Evolutionary conservation across 805 yeast species (phyloP).

Genomic region (Saturnispora sanitii): DNA sequence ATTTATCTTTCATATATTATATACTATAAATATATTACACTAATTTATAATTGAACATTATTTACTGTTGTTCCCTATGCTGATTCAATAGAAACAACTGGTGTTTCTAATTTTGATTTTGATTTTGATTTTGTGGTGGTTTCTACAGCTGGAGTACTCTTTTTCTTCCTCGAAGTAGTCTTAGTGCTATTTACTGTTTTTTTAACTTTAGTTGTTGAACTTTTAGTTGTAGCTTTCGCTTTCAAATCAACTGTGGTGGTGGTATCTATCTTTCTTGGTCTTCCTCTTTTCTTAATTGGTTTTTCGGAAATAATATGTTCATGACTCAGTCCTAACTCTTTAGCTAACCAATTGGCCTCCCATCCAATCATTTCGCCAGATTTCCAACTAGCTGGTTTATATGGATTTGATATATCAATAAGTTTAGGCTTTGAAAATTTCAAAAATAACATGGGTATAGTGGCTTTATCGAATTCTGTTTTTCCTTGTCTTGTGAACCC

Average conservation of each 20-base stretch:
- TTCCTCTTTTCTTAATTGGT: background rate
- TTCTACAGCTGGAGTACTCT: no score
- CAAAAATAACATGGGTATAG: slow-evolving; percentile 37
- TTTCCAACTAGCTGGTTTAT: slow-evolving; percentile 29
- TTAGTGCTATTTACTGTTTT: no score
- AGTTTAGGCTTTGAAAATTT: slow-evolving; percentile 30
- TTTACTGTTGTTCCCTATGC: no score
- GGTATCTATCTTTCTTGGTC: background rate
- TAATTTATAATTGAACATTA: no score
- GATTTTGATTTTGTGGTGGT: no score
- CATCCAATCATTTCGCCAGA: slow-evolving; percentile 28
- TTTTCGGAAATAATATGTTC: background rate
- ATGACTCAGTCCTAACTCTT: slow-evolving; percentile 1
- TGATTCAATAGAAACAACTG: no score
- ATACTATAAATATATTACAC: no score
- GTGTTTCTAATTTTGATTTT: no score
- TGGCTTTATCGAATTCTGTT: slow-evolving; percentile 34
- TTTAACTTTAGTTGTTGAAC: background rate
- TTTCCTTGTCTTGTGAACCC: slow-evolving; percentile 39
- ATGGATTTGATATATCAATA: slow-evolving; percentile 16
- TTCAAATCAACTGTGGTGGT: background rate
- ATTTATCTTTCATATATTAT: no score
- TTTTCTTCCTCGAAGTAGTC: no score
- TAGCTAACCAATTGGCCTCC: slow-evolving; percentile 9
- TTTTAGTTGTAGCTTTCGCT: background rate